phyloP scores from a whole-genome alignment of 2,329 filamentous ascomycete species.

The Fusarium multiceps region DNA sequence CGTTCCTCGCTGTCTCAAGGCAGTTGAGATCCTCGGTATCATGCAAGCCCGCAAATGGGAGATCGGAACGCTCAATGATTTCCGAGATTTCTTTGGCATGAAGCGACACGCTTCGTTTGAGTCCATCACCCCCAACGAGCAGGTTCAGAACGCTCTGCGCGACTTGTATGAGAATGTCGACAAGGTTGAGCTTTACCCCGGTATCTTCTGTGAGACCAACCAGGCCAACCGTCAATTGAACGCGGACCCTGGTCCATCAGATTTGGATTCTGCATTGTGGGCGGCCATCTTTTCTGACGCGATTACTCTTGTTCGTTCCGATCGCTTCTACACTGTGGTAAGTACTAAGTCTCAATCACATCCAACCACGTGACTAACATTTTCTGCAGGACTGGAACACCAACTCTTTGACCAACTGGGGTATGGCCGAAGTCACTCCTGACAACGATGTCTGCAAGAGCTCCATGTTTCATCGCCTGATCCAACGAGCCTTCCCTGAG shows the following conservation, averaged over 20 bases:
- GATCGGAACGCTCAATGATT: conserved; percentile 70
- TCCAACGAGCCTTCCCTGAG: conserved; percentile 40
- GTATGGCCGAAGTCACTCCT: conserved; percentile 40
- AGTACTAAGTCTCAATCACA: background rate
- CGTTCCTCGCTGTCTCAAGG: conserved; percentile 65
- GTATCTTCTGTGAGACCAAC: conserved; percentile 69
- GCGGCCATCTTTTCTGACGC: conserved; percentile 77
- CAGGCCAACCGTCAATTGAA: conserved; percentile 68
- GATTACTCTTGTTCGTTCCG: conserved; percentile 75
- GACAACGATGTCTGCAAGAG: conserved; percentile 36
- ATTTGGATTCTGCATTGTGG: conserved; percentile 66
- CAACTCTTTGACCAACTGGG: conserved; percentile 50
- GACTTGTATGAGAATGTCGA: conserved; percentile 70
- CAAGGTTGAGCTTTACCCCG: conserved; percentile 71
- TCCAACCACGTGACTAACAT: background rate
- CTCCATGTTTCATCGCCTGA: conserved; percentile 39
- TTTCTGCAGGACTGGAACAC: conserved; percentile 52
- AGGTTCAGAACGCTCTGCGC: conserved; percentile 21
- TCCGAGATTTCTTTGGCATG: conserved; percentile 69
- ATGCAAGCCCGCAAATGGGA: conserved; percentile 68
- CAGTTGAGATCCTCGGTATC: conserved; percentile 70
- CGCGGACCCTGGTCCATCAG: conserved; percentile 73
- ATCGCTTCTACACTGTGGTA: conserved; percentile 69
- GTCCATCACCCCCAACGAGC: background rate
- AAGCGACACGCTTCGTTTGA: conserved; percentile 67